Evolutionary conservation across 352 stramenopile genomes (phyloP).

Genomic region (Globisporangium paroecandrum): DNA sequence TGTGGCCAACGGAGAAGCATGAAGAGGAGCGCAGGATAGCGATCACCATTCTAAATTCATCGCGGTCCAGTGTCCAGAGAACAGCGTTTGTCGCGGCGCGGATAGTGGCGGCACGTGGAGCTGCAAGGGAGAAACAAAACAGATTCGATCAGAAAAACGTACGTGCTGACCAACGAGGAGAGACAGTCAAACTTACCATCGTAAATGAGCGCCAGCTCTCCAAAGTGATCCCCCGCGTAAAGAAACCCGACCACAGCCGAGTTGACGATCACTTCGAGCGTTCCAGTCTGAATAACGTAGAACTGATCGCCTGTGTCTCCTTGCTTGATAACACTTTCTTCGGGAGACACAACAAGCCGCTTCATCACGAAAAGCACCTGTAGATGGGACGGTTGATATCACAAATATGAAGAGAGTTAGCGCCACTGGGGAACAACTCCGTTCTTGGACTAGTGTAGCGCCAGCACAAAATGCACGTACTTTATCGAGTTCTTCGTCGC

Average conservation of each 20-base stretch:
- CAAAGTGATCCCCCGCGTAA: slow-evolving; percentile 72
- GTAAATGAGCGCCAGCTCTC: slow-evolving; percentile 89
- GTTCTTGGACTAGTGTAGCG: not conserved
- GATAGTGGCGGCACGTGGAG: slow-evolving; percentile 88
- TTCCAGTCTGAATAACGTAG: slow-evolving; percentile 77
- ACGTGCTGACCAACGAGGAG: not conserved
- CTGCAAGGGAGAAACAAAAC: slow-evolving; percentile 26
- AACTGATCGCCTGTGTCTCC: slow-evolving; percentile 91
- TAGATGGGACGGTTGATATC: not conserved
- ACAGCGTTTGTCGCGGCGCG: slow-evolving; percentile 83
- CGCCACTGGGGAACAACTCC: not conserved
- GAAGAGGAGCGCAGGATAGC: not conserved
- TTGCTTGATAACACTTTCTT: slow-evolving; percentile 91
- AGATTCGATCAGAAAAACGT: not conserved
- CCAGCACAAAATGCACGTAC: slow-evolving; percentile 14
- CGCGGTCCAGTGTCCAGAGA: slow-evolving; percentile 88
- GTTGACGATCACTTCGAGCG: slow-evolving; percentile 74
- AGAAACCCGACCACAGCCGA: slow-evolving; percentile 48
- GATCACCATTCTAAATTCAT: slow-evolving; percentile 75
- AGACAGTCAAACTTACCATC: slow-evolving; percentile 33
- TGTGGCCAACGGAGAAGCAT: not conserved
- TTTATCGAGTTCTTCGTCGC: slow-evolving; percentile 64
- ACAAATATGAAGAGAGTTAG: not conserved
- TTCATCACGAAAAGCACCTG: slow-evolving; percentile 85
- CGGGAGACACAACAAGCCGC: slow-evolving; percentile 41